Evolutionary conservation across 225 moss, liverwort and hornwort species (phyloP).

Genomic region (Asterella californica): DNA sequence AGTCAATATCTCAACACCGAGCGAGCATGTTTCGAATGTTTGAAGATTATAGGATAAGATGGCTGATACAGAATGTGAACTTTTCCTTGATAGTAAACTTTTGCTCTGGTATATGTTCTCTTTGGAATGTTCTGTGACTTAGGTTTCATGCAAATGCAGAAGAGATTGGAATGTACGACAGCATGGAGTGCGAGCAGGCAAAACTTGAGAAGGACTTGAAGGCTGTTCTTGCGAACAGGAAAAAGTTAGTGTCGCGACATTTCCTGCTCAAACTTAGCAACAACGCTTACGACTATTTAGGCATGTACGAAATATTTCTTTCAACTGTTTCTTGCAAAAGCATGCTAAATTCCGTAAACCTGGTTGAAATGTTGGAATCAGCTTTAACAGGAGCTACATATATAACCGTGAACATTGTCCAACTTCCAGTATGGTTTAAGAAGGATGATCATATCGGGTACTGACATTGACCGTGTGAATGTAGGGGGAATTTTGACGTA

Average conservation of each 20-base stretch:
- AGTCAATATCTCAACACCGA: not conserved
- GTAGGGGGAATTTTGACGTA: constrained; percentile 34
- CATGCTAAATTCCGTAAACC: no score
- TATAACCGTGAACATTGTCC: not conserved
- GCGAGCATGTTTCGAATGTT: not conserved
- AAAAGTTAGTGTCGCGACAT: constrained; percentile 35
- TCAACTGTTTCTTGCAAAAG: not conserved
- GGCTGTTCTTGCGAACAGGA: constrained; percentile 27
- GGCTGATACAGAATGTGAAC: not conserved
- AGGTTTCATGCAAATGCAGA: constrained; percentile 37
- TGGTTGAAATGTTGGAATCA: not conserved
- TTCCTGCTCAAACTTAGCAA: constrained; percentile 32
- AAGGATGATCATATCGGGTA: not conserved
- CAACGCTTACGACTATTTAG: constrained; percentile 39
- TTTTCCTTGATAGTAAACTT: not conserved
- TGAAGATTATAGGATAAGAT: not conserved
- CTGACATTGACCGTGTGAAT: not conserved
- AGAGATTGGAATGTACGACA: constrained; percentile 38
- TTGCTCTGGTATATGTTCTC: not conserved
- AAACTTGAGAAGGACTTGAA: constrained; percentile 32
- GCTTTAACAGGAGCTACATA: not conserved
- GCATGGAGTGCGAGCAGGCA: constrained; percentile 22
- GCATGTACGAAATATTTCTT: constrained; percentile 23
- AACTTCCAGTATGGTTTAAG: not conserved
- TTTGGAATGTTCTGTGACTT: not conserved